A percentile compares a stretch with the other conserved stretches of the same genome.
Evolutionary conservation across 805 yeast genomes (phyloP).

Genomic region (Kluyveromyces dobzhanskii): DNA sequence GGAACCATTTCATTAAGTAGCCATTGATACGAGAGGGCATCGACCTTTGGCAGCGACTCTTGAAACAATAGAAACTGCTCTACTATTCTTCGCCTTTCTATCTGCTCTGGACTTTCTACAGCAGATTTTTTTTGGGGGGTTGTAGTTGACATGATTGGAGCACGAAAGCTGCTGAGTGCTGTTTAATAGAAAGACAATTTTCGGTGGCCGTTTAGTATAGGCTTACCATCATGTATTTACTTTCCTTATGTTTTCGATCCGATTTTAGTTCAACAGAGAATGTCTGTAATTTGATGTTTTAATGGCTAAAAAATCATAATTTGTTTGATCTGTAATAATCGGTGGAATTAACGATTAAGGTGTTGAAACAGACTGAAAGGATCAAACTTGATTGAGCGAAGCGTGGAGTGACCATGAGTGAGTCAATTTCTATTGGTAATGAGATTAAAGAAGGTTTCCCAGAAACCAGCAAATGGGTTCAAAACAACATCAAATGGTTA

Average conservation of each 20-base stretch:
- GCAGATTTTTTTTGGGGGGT: not conserved
- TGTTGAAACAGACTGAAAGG: too few relatives aligned
- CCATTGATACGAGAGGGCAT: conserved; percentile 47
- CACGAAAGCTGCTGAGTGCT: too few relatives aligned
- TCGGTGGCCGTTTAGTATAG: too few relatives aligned
- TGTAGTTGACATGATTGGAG: not conserved
- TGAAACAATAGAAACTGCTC: conserved; percentile 24
- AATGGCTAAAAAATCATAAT: too few relatives aligned
- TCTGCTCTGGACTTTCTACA: not conserved
- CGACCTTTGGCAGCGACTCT: conserved; percentile 37
- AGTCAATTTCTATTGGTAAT: conserved; percentile 45
- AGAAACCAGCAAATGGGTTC: conserved; percentile 70
- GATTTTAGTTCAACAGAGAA: too few relatives aligned
- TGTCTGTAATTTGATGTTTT: too few relatives aligned
- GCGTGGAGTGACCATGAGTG: conserved; percentile 13
- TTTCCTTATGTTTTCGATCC: too few relatives aligned
- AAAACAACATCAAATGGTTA: conserved; percentile 65
- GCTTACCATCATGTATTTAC: too few relatives aligned
- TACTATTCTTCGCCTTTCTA: conserved; percentile 4
- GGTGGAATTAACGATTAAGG: too few relatives aligned
- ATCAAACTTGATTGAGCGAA: too few relatives aligned
- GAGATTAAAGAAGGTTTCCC: conserved; percentile 76
- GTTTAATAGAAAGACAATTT: too few relatives aligned
- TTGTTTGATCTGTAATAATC: too few relatives aligned
- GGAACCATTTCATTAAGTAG: conserved; percentile 75